Evolutionary conservation across 352 stramenopile species (phyloP), one percentile per base, ranked within the genome.

Genomic region (Pythium insidiosum): DNA sequence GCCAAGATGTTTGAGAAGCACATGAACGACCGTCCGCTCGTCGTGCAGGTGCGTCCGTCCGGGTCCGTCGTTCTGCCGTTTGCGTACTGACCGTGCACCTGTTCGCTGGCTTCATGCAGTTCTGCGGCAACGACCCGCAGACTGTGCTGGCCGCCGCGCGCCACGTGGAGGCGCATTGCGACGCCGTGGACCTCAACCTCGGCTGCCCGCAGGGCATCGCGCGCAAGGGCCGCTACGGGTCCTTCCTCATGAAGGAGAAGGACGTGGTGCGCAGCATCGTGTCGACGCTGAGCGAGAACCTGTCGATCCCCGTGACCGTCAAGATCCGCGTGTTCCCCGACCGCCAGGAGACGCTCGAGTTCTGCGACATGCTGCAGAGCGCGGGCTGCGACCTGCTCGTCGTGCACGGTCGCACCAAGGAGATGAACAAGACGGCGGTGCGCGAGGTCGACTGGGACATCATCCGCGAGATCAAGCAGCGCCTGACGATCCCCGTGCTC

Each of bases 121-220:
- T 99, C 66, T 96, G 87, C 35, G 92, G 93, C 24, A 98, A 98
- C 49, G 75, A 97, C 46, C 89, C 94, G 3, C 53, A 79, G 25
- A 88, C 91, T n/a, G 86, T 99, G 61, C 51, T 97, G 16, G 40
- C 73, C 7, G 89, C 92, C 2, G 92, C 92, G 15, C 90, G 86
- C 50, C 57, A 94, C 25, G 91, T 97, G 9, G 81, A 96, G 47
- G 47, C 46, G 16, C 68, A 89, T 45, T 98, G 91, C 62, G 94
- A 98, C 63, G 94, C 92, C 5, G 88, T 99, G 30, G 96, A 99
- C 56, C 66, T 99, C 15, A 99, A 98, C 72, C 66, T 99, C n/a
- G 96, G 96, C 39, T 99, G 96, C 67, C 96, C 96, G 13, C 96
- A 79, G 71, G 79, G 94, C 38, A 98, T 97, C 43, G 96, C 96